phyloP scores from a whole-genome alignment of 2,329 filamentous ascomycete genomes.

The Aspergillus neotritici region DNA sequence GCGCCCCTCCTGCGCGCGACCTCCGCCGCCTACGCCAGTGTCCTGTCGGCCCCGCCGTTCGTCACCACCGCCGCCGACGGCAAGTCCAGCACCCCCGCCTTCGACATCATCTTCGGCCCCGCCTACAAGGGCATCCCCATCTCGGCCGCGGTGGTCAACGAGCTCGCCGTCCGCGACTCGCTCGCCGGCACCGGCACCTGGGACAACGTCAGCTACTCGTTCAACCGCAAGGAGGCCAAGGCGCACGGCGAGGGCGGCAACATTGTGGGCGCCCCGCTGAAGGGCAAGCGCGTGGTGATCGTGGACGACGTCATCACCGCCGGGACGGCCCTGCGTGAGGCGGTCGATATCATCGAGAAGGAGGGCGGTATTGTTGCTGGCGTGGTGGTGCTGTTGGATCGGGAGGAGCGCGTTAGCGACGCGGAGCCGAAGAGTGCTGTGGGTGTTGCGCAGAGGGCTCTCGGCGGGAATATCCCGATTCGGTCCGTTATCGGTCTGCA shows the following conservation, averaged over 20 bases:
- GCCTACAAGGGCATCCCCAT: constrained; percentile 97
- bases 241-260: constrained; percentile 90
- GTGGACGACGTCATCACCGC: constrained; percentile 97
- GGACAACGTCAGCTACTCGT: constrained; percentile 70
- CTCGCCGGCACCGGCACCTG: constrained; percentile 50
- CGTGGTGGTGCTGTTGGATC: constrained; percentile 74
- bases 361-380: constrained; percentile 81
- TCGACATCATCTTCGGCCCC: constrained; percentile 85
- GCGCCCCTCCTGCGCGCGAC: constrained; percentile 72
- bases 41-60: constrained; percentile 47
- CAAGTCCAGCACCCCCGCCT: constrained; percentile 43
- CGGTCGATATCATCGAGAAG: constrained; percentile 78
- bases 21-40: constrained; percentile 70
- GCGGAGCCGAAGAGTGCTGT: constrained; percentile 69
- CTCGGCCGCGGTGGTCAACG: constrained; percentile 69
- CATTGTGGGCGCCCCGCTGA: constrained; percentile 81
- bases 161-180: constrained; percentile 63
- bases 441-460: constrained; percentile 76
- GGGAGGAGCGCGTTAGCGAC: constrained; percentile 50
- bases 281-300: constrained; percentile 79
- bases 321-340: constrained; percentile 88
- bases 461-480: constrained; percentile 65
- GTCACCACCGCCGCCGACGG: constrained; percentile 31
- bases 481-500: constrained; percentile 66
- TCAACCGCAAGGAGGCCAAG: constrained; percentile 95